Evolutionary conservation across 2,329 filamentous ascomycete genomes (phyloP), one percentile per base, ranked within the genome.

Genomic region (Pseudogymnoascus verrucosus): DNA sequence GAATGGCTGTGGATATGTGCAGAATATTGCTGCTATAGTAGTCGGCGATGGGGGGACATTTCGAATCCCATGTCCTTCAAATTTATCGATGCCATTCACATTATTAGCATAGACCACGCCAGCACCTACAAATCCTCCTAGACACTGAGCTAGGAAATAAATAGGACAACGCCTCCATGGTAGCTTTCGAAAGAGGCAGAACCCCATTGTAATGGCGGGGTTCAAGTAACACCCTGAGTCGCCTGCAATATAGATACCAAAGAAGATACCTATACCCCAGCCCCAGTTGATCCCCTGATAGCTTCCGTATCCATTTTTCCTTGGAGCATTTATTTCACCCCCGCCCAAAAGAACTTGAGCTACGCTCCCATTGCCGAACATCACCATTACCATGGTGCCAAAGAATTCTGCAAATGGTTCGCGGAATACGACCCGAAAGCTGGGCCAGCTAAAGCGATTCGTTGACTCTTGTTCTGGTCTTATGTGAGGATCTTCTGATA

Each of bases 321-420:
- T 68, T 5, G 68, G 66, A 19, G 68, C 67, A n/a, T 54, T 61
- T n/a, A 54, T 64, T 19, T 67, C 37, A 12, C 39, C 26, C 6
- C 21, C 73, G 64, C 83, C 86, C 11, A 90, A 78, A 0, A 85
- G 76, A 0, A 89, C 87, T 72, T 90, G 88, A 2, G 88, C 88
- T 19, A 90, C 85, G 63, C 84, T 84, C n/a, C 86, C 87, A 65
- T 90, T 83, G 3, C 88, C 88, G 69, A 90, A 90, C 42, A 90
- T 75, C 64, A 90, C 78, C 66, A 90, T 74, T 63, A 88, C 80
- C 76, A 90, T 86, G 11, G 84, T 87, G 6, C 86, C 87, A 60
- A 87, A 81, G 74, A 89, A 89, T 68, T 90, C 86, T 1, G 84
- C 84, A 67, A 89, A 84, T 1, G 81, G 81, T 66, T 89, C 85